A percentile compares a stretch with the other conserved stretches of the same genome.
phyloP scores from a whole-genome alignment of 2,329 filamentous ascomycete genomes.

The Lecanosticta acicola region DNA sequence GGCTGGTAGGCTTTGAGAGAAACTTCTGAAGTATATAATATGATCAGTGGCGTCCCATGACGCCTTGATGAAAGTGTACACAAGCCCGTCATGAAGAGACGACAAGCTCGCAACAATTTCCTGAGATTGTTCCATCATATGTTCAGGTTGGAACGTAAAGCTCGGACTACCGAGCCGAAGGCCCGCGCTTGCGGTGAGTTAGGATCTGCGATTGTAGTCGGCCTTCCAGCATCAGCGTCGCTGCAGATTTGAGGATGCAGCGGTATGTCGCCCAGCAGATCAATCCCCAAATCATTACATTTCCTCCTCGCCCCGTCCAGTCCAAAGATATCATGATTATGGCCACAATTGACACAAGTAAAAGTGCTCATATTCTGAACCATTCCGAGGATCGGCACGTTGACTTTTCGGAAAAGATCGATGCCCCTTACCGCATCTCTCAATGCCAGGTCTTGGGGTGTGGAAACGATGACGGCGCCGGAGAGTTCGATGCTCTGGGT shows the following conservation, averaged over 20 bases:
- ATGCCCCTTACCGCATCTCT: conserved; percentile 90
- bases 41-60: no score
- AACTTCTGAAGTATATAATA: no score
- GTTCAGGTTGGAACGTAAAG: conserved; percentile 12
- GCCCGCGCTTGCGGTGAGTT: conserved; percentile 63
- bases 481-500: conserved; percentile 89
- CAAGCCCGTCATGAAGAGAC: no score
- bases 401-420: conserved; percentile 83
- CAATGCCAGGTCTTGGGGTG: conserved; percentile 85
- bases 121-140: no score
- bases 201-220: conserved; percentile 84
- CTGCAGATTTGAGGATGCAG: conserved; percentile 81
- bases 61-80: no score
- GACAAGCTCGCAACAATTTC: no score
- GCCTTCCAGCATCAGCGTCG: conserved; percentile 79
- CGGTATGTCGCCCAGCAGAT: conserved; percentile 83
- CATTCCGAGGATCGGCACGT: conserved; percentile 75
- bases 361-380: conserved; percentile 91
- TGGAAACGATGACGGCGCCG: conserved; percentile 81
- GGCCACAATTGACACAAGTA: conserved; percentile 58
- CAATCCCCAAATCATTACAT: conserved; percentile 66
- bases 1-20: not conserved
- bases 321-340: conserved; percentile 35
- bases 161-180: conserved; percentile 50
- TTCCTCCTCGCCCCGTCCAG: conserved; percentile 53